Conservation (phyloP, 805 yeast species). For the Monosporozyma unispora region DNA sequence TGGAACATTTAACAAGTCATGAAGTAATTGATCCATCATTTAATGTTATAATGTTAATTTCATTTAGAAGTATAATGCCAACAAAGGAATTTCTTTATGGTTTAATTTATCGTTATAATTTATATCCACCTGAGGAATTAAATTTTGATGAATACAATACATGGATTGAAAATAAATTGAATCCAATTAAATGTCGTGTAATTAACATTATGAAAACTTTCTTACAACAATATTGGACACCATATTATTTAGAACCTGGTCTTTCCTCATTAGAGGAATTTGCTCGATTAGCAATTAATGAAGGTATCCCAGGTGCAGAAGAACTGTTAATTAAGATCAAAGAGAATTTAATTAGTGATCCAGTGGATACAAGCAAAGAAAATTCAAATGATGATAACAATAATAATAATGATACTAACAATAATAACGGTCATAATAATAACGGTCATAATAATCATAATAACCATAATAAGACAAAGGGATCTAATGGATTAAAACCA, state of each 20-base stretch:
- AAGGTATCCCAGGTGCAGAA: constrained; percentile 37
- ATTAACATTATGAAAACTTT: constrained; percentile 58
- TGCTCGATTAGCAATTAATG: constrained; percentile 33
- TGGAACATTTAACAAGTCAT: constrained; percentile 76
- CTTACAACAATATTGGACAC: constrained; percentile 63
- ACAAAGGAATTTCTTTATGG: constrained; percentile 52
- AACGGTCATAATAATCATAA: neutral
- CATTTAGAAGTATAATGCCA: constrained; percentile 67
- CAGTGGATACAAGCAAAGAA: constrained; percentile 48
- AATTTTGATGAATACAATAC: constrained; percentile 69
- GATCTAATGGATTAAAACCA: neutral
- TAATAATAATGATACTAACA: neutral
- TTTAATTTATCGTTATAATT: constrained; percentile 55
- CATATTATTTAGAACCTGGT: constrained; percentile 44
- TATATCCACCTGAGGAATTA: constrained; percentile 80
- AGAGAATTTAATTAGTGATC: constrained; percentile 40
- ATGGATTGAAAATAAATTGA: constrained; percentile 67
- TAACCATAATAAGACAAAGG: neutral
- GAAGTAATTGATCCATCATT: constrained; percentile 51
- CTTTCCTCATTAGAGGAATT: constrained; percentile 34
- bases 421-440: neutral
- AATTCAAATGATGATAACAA: neutral
- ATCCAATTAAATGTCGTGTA: constrained; percentile 57
- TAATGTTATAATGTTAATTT: constrained; percentile 59
- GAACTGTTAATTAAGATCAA: constrained; percentile 33